Conservation (phyloP, 2,329 filamentous ascomycete genomes). For the Trichoderma cornu-damae region DNA sequence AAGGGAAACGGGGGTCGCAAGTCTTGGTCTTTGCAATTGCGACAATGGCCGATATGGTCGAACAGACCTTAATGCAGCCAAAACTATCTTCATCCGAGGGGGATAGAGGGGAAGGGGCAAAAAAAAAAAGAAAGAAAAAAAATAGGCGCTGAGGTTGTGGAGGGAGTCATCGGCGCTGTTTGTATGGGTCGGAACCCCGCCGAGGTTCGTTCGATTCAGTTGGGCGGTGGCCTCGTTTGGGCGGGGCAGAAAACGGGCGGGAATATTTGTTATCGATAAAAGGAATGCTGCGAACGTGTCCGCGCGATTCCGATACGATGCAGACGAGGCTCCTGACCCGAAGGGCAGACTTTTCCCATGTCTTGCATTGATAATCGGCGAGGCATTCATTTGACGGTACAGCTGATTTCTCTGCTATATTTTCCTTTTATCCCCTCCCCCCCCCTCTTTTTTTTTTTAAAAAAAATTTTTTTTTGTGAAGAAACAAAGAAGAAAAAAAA, state of each 20-base stretch:
- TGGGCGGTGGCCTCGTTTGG: neutral
- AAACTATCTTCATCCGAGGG: constrained; percentile 23
- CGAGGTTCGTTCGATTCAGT: neutral
- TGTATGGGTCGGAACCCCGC: constrained; percentile 3
- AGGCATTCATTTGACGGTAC: no score
- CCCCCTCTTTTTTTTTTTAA: no score
- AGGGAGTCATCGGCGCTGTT: constrained; percentile 18
- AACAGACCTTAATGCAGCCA: constrained; percentile 21
- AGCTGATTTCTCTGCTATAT: no score
- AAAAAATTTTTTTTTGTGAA: no score
- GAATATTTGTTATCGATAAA: constrained; percentile 17
- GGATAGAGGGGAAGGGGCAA: no score
- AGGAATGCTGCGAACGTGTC: neutral
- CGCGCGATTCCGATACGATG: no score
- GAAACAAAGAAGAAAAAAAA: no score
- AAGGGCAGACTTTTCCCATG: no score
- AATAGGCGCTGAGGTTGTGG: constrained; percentile 18
- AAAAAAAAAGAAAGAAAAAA: no score
- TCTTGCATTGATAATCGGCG: no score
- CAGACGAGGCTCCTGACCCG: no score
- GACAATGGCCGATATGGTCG: constrained; percentile 18
- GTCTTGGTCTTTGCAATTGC: constrained; percentile 9
- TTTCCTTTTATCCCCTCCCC: no score
- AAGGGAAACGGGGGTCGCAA: constrained; percentile 20
- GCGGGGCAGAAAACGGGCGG: neutral